Percentiles rank a stretch among this genome's conserved stretches.
Conservation (phyloP, 345 rosid genomes). For the Rhodomyrtus tomentosa region DNA sequence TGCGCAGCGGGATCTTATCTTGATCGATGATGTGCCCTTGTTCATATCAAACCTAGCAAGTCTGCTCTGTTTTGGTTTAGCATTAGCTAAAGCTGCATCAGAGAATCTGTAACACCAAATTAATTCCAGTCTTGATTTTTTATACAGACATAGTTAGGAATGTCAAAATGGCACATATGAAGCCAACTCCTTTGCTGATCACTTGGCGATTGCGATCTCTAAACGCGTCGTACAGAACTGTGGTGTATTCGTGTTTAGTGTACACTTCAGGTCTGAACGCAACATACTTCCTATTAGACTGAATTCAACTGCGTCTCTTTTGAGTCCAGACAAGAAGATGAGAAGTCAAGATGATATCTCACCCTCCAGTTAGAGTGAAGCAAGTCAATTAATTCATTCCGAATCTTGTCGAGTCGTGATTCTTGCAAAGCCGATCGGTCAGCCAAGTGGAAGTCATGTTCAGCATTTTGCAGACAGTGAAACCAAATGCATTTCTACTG, state of each 20-base stretch:
- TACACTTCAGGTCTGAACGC: not conserved
- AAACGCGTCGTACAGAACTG: not conserved
- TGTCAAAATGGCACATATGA: not conserved
- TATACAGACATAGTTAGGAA: not conserved
- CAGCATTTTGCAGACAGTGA: not conserved
- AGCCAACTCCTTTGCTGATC: not conserved
- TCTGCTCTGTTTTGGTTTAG: not conserved
- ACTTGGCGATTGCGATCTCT: not conserved
- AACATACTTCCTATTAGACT: not conserved
- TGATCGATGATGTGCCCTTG: not conserved
- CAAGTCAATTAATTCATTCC: not conserved
- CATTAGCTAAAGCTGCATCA: not conserved
- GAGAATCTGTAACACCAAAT: not conserved
- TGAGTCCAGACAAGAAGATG: not conserved
- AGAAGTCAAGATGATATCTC: not conserved
- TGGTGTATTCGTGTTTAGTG: not conserved
- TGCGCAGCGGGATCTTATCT: not conserved
- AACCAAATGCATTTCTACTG: not conserved
- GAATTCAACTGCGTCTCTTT: not conserved
- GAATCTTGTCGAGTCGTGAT: not conserved
- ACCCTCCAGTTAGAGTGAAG: not conserved
- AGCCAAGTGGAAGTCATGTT: not conserved
- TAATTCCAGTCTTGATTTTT: not conserved
- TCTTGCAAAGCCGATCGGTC: not conserved
- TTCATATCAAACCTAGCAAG: not conserved